Evolutionary conservation across 2,329 filamentous ascomycete species (phyloP).

Genomic region (Paracamarosporium sp.): DNA sequence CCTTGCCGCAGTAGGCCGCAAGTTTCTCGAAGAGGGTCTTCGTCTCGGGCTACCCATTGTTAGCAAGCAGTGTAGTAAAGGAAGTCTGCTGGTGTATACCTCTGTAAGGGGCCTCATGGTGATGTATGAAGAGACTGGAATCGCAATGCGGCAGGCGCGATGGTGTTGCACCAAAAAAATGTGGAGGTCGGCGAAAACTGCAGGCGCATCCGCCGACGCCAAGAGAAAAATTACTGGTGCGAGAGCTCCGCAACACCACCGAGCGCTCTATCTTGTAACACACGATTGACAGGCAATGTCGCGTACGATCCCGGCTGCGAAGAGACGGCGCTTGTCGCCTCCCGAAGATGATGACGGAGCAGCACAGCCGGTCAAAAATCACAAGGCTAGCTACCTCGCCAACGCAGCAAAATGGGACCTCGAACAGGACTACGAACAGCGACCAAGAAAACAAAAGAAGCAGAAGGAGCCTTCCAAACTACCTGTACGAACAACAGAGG

Average conservation of each 20-base stretch:
- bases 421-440: conserved; percentile 88
- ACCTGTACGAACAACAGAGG: conserved; percentile 86
- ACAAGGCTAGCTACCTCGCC: conserved; percentile 67
- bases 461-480: conserved; percentile 75
- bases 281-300: conserved; percentile 31
- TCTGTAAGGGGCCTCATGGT: conserved; percentile 83
- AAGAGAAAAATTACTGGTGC: conserved; percentile 33
- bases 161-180: conserved; percentile 21
- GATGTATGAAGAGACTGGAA: conserved; percentile 9
- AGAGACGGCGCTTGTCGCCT: conserved; percentile 47
- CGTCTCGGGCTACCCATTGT: conserved; percentile 61
- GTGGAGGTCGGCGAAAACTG: conserved; percentile 26
- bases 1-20: conserved; percentile 88
- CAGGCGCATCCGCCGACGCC: conserved; percentile 22
- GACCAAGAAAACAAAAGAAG: conserved; percentile 76
- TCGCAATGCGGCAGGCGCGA: conserved; percentile 1
- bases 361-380: conserved; percentile 20
- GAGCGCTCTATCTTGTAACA: conserved; percentile 3
- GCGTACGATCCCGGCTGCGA: conserved; percentile 38
- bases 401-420: conserved; percentile 85
- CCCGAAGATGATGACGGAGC: conserved; percentile 33
- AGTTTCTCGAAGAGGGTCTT: conserved; percentile 89
- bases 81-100: neutral
- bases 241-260: conserved; percentile 12
- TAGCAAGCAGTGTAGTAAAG: neutral